phyloP scores from a whole-genome alignment of 2,329 filamentous ascomycete species.

The Iodosphaeria phyllophila region DNA sequence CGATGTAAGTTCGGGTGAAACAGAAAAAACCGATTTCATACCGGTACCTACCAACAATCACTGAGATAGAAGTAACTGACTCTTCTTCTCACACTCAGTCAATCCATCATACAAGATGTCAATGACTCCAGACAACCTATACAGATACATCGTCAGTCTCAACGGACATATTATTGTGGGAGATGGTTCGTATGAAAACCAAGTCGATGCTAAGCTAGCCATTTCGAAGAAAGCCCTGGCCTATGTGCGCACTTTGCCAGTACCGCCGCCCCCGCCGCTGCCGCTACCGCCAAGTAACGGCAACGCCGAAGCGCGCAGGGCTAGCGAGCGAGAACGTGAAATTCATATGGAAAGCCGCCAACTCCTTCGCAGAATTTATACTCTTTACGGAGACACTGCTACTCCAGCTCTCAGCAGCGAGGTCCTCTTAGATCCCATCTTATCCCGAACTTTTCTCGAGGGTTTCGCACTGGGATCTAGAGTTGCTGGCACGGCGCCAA shows the following conservation, averaged over 20 bases:
- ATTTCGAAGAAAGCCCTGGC: constrained; percentile 3
- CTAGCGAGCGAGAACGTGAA: not conserved
- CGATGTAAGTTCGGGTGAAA: constrained; percentile 4
- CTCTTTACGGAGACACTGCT: constrained; percentile 6
- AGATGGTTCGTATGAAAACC: constrained; percentile 2
- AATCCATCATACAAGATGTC: constrained; percentile 10
- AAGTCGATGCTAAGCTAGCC: constrained; percentile 8
- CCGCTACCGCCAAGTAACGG: not conserved
- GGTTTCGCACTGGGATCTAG: constrained; percentile 8
- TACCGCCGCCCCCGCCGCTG: not conserved
- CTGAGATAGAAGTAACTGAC: not conserved
- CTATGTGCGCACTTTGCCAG: constrained; percentile 2
- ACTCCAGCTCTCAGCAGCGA: constrained; percentile 4
- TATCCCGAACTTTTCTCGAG: constrained; percentile 10
- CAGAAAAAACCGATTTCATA: not conserved
- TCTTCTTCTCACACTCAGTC: not conserved
- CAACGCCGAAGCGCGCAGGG: not conserved
- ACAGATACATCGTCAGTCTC: constrained; percentile 8
- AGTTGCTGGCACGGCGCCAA: constrained; percentile 1
- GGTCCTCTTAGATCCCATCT: constrained; percentile 7
- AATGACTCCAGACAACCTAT: constrained; percentile 2
- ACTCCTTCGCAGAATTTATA: constrained; percentile 6
- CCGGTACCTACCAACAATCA: not conserved
- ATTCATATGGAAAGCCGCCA: constrained; percentile 4
- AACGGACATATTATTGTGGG: constrained; percentile 4